Evolutionary conservation across 306 rosid species (phyloP).

Genomic region (Cicer cuneatum): DNA sequence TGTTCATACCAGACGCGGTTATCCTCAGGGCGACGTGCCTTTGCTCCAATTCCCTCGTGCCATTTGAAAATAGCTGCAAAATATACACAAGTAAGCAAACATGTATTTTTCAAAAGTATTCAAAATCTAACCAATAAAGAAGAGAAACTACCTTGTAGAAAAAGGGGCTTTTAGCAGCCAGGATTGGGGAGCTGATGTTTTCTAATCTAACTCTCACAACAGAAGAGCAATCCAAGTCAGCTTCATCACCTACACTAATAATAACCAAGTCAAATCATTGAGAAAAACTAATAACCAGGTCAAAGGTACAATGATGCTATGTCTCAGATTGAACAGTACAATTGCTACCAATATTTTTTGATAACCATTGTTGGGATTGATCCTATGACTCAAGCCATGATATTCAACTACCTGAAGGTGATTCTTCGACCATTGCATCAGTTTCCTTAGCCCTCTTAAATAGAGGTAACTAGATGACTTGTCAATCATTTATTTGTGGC

Average conservation of each 20-base stretch:
- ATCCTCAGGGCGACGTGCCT: constrained; percentile 82
- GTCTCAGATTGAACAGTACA: no score
- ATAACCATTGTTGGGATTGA: no score
- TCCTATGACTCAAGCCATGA: no score
- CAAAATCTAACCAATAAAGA: constrained; percentile 26
- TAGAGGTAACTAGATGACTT: not conserved
- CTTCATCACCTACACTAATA: constrained; percentile 75
- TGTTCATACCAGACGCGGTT: constrained; percentile 69
- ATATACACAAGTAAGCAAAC: constrained; percentile 35
- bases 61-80: constrained; percentile 86
- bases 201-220: constrained; percentile 78
- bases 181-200: constrained; percentile 89
- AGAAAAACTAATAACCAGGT: not conserved
- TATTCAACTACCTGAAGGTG: constrained; percentile 82
- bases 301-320: no score
- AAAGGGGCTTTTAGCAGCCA: constrained; percentile 97
- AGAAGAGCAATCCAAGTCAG: constrained; percentile 70
- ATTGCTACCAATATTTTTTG: no score
- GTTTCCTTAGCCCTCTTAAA: constrained; percentile 40
- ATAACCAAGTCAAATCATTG: constrained; percentile 4
- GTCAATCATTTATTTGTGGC: not conserved
- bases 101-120: not conserved
- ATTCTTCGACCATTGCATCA: constrained; percentile 80
- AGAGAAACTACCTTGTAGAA: constrained; percentile 74
- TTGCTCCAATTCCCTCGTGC: constrained; percentile 97